Conservation (phyloP, 164 flowering plant genomes). For the Stephania cephalantha region DNA sequence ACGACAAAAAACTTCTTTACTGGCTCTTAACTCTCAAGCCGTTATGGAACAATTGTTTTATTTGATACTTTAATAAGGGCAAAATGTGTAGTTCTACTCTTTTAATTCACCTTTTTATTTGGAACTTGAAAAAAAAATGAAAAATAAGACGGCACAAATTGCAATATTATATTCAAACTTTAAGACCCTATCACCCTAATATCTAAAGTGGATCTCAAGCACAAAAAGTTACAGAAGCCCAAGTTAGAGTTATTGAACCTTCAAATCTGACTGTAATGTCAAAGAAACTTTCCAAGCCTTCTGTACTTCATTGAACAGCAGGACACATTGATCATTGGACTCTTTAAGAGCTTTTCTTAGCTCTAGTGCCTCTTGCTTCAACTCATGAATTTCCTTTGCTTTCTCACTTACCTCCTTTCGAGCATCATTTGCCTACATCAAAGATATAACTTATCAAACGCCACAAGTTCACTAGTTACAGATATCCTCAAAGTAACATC, state of each 20-base stretch:
- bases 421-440: constrained; percentile 85
- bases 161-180: not conserved
- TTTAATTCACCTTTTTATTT: not conserved
- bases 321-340: constrained; percentile 83
- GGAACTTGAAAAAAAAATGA: not conserved
- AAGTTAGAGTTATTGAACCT: constrained; percentile 32
- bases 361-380: constrained; percentile 68
- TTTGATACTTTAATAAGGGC: not conserved
- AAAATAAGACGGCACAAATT: not conserved
- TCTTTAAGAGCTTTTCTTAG: constrained; percentile 66
- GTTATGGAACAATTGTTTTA: no score
- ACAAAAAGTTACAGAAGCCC: constrained; percentile 10
- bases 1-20: no score
- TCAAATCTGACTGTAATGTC: constrained; percentile 79
- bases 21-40: no score
- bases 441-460: not conserved
- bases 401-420: constrained; percentile 74
- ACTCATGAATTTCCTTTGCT: constrained; percentile 69
- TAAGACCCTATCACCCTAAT: no score
- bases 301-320: constrained; percentile 90
- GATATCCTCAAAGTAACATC: no score
- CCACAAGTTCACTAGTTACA: not conserved
- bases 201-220: no score
- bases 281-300: constrained; percentile 95
- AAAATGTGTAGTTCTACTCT: not conserved